These are phyloP conservation scores for Penicillium angulare DNA, from an alignment of 495 filamentous ascomycete species.

Conservation along the genomic window DNA sequence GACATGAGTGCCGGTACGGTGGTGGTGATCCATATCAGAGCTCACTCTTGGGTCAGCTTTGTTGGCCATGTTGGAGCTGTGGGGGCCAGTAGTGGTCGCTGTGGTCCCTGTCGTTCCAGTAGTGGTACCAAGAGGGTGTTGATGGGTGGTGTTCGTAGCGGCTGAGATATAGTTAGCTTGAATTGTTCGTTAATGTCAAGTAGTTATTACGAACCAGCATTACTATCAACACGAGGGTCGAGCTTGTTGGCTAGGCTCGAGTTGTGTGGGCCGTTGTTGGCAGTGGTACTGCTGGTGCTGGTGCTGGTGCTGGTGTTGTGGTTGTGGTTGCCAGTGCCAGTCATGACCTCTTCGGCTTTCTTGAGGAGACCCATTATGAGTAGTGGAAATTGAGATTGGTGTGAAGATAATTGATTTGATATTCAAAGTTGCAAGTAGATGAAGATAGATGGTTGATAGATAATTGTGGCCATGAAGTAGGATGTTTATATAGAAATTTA, in stretches of 20 bases:
- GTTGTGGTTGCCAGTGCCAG: neutral
- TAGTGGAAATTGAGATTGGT: neutral
- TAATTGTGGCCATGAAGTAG: neutral
- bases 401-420: no score
- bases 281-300: neutral
- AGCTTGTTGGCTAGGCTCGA: neutral
- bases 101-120: neutral
- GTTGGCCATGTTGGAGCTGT: constrained; percentile 39
- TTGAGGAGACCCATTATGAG: constrained; percentile 7
- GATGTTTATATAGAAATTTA: neutral
- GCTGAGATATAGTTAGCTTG: no score
- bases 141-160: no score
- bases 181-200: no score
- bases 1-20: constrained; percentile 16
- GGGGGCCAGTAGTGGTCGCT: constrained; percentile 18
- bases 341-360: constrained; percentile 13
- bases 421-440: no score
- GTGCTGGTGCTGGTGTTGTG: neutral
- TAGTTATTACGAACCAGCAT: neutral
- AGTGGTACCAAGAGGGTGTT: no score
- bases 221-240: neutral
- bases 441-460: neutral
- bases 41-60: constrained; percentile 50
- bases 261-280: constrained; percentile 11
- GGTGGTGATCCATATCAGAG: constrained; percentile 41